Conservation (phyloP, 2,329 filamentous ascomycete species). For the Ophiocordyceps camponoti-floridani region DNA sequence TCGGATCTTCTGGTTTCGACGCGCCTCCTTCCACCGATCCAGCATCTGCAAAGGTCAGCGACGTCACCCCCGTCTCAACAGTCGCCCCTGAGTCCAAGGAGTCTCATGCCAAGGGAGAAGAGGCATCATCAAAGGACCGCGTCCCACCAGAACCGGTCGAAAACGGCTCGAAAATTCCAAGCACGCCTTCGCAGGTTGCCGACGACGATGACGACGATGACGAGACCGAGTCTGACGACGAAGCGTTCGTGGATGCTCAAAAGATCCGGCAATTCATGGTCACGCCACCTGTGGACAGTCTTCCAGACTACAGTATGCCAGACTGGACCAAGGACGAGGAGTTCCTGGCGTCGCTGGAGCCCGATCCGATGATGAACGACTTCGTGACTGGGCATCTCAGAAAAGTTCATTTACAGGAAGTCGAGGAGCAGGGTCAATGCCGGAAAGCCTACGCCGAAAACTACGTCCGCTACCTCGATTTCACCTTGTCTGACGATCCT, state of each 20-base stretch:
- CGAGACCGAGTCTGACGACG: slow-evolving; percentile 35
- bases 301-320: slow-evolving; percentile 27
- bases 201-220: slow-evolving; percentile 28
- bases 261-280: slow-evolving; percentile 30
- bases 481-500: slow-evolving; percentile 36
- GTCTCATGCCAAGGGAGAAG: not conserved
- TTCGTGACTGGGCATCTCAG: slow-evolving; percentile 28
- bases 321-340: slow-evolving; percentile 29
- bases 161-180: slow-evolving; percentile 17
- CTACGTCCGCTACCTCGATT: slow-evolving; percentile 34
- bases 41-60: not conserved
- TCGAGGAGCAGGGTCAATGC: slow-evolving; percentile 18
- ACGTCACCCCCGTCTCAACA: not conserved
- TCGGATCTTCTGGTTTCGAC: slow-evolving; percentile 10
- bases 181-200: slow-evolving; percentile 28
- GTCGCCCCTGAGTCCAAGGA: not conserved
- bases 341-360: slow-evolving; percentile 23
- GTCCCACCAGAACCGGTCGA: slow-evolving; percentile 11
- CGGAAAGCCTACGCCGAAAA: slow-evolving; percentile 25
- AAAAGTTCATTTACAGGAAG: slow-evolving; percentile 19
- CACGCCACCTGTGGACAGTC: slow-evolving; percentile 35
- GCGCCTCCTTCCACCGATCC: slow-evolving; percentile 3
- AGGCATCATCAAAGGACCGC: slow-evolving; percentile 1
- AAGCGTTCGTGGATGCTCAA: slow-evolving; percentile 29
- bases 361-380: slow-evolving; percentile 19